Conservation (phyloP, 2,329 filamentous ascomycete genomes). For the Talaromyces sp. region DNA sequence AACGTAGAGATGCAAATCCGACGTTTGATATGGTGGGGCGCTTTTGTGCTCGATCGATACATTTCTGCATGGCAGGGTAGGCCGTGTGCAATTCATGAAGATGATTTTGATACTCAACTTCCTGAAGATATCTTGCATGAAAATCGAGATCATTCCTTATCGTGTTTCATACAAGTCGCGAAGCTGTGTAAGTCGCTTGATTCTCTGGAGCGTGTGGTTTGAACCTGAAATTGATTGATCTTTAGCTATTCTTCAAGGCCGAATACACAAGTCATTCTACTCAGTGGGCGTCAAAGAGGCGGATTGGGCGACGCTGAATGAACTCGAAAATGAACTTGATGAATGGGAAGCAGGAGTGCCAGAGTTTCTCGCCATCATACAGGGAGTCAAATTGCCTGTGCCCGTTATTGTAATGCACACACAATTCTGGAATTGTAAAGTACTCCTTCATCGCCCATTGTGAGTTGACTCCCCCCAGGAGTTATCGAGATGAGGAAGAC, state of each 20-base stretch:
- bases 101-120: constrained; percentile 18
- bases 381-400: not conserved
- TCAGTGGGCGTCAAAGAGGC: constrained; percentile 12
- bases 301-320: constrained; percentile 10
- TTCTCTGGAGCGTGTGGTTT: not conserved
- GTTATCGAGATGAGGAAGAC: not conserved
- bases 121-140: constrained; percentile 15
- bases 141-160: constrained; percentile 11
- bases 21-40: constrained; percentile 19
- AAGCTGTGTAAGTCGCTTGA: constrained; percentile 7
- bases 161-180: constrained; percentile 16
- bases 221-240: not conserved
- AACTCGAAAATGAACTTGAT: not conserved
- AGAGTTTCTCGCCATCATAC: not conserved
- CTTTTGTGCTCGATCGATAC: constrained; percentile 19
- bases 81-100: constrained; percentile 18
- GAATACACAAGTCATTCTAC: constrained; percentile 18
- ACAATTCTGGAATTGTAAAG: constrained; percentile 1
- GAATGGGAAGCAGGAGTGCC: not conserved
- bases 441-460: constrained; percentile 1
- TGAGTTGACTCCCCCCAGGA: not conserved
- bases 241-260: constrained; percentile 17
- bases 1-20: constrained; percentile 17
- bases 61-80: constrained; percentile 19
- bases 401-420: not conserved